Percentiles rank a stretch among this genome's conserved stretches.
These are phyloP conservation scores for Massarina eburnea DNA, from an alignment of 2,329 filamentous ascomycete species.

Conservation along the genomic window DNA sequence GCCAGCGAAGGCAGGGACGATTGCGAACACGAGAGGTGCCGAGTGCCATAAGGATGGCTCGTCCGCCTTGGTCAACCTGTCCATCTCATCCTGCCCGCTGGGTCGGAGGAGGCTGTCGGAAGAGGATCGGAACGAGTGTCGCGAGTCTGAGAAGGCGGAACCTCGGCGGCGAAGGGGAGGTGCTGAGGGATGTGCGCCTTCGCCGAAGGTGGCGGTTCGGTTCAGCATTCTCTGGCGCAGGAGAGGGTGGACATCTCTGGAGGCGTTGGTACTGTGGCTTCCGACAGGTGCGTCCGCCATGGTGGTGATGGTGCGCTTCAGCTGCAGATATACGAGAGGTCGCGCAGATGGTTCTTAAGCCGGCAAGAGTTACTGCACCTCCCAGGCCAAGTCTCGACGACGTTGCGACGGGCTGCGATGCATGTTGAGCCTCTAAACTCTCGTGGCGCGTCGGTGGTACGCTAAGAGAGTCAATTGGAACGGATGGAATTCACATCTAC, in stretches of 20 bases:
- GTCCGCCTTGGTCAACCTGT: conserved; percentile 40
- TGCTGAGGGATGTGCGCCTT: conserved; percentile 26
- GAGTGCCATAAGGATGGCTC: conserved; percentile 74
- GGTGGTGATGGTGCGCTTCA: not conserved
- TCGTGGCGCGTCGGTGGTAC: not conserved
- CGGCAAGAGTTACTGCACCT: not conserved
- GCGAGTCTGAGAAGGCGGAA: conserved; percentile 73
- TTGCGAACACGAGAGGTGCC: conserved; percentile 77
- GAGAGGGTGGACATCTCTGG: conserved; percentile 20
- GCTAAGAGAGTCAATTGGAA: not conserved
- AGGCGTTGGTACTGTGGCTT: conserved; percentile 13
- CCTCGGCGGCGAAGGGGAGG: conserved; percentile 61
- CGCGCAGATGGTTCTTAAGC: not conserved
- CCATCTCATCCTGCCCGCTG: conserved; percentile 28
- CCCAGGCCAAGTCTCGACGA: not conserved
- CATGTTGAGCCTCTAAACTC: conserved; percentile 10
- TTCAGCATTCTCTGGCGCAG: conserved; percentile 40
- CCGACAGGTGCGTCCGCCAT: conserved; percentile 33
- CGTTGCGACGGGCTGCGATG: conserved; percentile 3
- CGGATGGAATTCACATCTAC: too few relatives aligned
- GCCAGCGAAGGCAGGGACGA: conserved; percentile 83
- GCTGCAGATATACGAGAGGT: not conserved
- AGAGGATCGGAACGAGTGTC: conserved; percentile 63
- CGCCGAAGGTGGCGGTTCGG: conserved; percentile 37
- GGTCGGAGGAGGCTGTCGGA: conserved; percentile 69